Percentiles rank a stretch among this genome's conserved stretches.
Conservation (phyloP, 176 grass and related monocot genomes). For the Microstegium vimineum region DNA sequence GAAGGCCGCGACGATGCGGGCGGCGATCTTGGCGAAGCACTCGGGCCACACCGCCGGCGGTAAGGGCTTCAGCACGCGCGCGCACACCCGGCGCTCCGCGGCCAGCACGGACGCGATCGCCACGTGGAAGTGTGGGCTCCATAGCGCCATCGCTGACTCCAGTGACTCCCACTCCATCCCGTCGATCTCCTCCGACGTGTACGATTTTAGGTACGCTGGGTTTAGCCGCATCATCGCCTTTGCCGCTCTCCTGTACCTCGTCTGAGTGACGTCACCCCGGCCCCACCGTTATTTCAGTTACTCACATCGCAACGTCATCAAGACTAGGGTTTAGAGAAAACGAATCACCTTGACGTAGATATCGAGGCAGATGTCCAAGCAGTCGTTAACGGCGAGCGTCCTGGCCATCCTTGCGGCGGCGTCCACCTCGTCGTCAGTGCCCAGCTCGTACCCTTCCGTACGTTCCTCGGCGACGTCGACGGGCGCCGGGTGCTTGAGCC, state of each 20-base stretch:
- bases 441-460: constrained; percentile 13
- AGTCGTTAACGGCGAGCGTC: constrained; percentile 62
- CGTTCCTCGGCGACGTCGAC: not conserved
- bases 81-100: constrained; percentile 54
- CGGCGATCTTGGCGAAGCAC: constrained; percentile 64
- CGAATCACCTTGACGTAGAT: constrained; percentile 52
- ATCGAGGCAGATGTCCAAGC: constrained; percentile 67
- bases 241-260: constrained; percentile 59
- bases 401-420: constrained; percentile 41
- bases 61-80: constrained; percentile 35
- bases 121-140: constrained; percentile 56
- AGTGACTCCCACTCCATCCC: constrained; percentile 63
- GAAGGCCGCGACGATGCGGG: constrained; percentile 49
- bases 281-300: not conserved
- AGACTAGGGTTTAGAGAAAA: not conserved
- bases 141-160: constrained; percentile 53
- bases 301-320: not conserved
- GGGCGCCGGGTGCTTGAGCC: constrained; percentile 39
- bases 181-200: constrained; percentile 52
- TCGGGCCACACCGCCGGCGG: constrained; percentile 53
- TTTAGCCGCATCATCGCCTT: constrained; percentile 72
- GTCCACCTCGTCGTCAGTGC: constrained; percentile 42
- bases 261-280: constrained; percentile 38
- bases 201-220: constrained; percentile 59
- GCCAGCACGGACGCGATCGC: constrained; percentile 43